Evolutionary conservation across 305 asterid species (phyloP), one percentile per base, ranked within the genome.

Genomic region (Lippia alba): DNA sequence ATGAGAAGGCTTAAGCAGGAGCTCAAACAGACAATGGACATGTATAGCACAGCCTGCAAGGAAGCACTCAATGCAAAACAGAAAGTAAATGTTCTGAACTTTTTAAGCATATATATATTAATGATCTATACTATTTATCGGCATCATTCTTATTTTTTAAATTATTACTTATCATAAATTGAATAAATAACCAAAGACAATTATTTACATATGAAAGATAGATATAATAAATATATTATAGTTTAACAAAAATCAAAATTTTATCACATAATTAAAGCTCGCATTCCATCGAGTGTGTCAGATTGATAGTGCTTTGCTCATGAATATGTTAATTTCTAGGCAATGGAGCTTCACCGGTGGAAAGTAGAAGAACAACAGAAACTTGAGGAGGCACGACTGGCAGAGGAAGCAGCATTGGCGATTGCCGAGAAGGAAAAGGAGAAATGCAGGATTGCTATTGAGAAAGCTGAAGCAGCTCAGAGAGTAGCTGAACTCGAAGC

Each of bases 41-140:
- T 89, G 98, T 94, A 94, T 82, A 94, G 96, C 88, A 68, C 88
- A 20, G 98, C 96, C 41, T 91, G 97, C 91, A 93, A 85, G 80
- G 97, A 93, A 77, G 98, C 98, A 64, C 81, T 87, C 73, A 71
- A 85, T 4, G 96, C 98, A 74, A 89, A 89, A 74, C 94, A 90
- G 76, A 93, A 84, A 78, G 97, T 85, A 81, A 15, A 12, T 24
- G 12, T 45, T 50, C 64, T 46, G 19, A 65, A 33, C 7, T 64
- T 6, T 51, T 8, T 6, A 12, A 40, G 8, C 40, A 53, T 44
- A 53, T 30, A 49, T 67, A 51, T 51, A 24, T 24, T 6, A 57
- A 41, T 36, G 39, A 24, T 61, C 40, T 36, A 36, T 36, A 36
- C 41, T 36, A 36, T 36, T 36, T 8, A 24, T 24, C 30, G 3